These are phyloP conservation scores for Termitomyces sp. DNA, from an alignment of 768 basidiomycete genomes.

Conservation along the genomic window DNA sequence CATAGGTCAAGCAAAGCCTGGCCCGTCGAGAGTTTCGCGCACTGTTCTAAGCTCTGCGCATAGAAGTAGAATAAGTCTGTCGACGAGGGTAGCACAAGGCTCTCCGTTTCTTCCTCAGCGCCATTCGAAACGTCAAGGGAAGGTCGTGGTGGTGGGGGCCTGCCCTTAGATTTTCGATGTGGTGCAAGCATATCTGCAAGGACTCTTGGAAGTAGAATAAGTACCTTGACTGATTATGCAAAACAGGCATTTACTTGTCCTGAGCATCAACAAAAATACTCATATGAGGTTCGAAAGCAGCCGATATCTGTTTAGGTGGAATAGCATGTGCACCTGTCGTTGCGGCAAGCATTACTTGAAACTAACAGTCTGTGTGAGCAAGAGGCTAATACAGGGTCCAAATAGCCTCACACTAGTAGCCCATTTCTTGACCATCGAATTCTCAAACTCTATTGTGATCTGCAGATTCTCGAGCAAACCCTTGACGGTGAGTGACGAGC, in stretches of 20 bases:
- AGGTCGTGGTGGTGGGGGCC: constrained; percentile 46
- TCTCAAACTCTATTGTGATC: constrained; percentile 85
- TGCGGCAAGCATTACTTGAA: constrained; percentile 60
- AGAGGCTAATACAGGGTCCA: not conserved
- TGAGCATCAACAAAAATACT: constrained; percentile 94
- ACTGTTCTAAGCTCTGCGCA: constrained; percentile 91
- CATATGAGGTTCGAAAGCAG: constrained; percentile 93
- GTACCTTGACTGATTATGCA: not conserved
- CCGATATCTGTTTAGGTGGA: constrained; percentile 69
- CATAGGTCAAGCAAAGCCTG: constrained; percentile 81
- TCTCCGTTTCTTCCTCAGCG: constrained; percentile 40
- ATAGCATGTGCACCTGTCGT: constrained; percentile 48
- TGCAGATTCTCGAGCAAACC: constrained; percentile 83
- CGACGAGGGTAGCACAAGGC: constrained; percentile 85
- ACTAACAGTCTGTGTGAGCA: constrained; percentile 33
- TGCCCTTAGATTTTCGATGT: constrained; percentile 54
- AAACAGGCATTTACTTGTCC: constrained; percentile 62
- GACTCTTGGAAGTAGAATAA: constrained; percentile 45
- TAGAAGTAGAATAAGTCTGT: constrained; percentile 98
- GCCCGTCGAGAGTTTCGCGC: constrained; percentile 85
- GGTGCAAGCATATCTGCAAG: constrained; percentile 88
- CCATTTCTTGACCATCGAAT: constrained; percentile 79
- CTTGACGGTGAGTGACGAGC: constrained; percentile 69
- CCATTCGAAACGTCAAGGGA: constrained; percentile 60
- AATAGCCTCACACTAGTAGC: constrained; percentile 54